Base-by-base conservation (phyloP, 2,329 filamentous ascomycete species). In the Cercospora sojina region DNA sequence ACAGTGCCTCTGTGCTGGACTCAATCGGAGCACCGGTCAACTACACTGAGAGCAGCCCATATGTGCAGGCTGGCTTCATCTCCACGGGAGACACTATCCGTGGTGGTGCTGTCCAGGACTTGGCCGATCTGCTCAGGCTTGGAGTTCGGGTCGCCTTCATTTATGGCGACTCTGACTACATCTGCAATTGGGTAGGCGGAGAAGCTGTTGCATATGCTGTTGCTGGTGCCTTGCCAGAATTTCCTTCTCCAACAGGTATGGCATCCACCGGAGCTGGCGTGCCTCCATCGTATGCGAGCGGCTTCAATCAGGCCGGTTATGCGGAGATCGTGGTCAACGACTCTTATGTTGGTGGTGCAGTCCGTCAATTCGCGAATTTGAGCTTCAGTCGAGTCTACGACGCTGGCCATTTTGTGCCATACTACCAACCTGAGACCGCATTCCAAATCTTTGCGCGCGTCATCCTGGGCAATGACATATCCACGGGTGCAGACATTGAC, bases 321-420 rank as follows among this genome's bases (percentile, higher is more conserved):
- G 86, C 87, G 0, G 87, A 89, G 13, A 87, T 95, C 68, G 80
- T 88, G 12, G 87, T 91, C 47, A 91, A 92, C 74, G 83, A 83
- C 27, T 83, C 84, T 6, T 90, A 90, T 77, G 86, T 88, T 74
- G 91, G 87, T 60, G 92, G 91, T 20, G 85, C 87, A 64, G 91
- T 92, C 0, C 86, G 91, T 3, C 91, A 95, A 77, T 91, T 87
- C 72, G 91, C 90, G 10, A 93, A 93, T 64, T 75, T 86, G 6
- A 81, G 78, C 35, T 85, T 85, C 73, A 79, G 79, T 5, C 79
- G 83, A 13, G 79, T 86, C 63, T 86, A 84, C 72, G 79, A 85
- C 70, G 79, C 84, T 1, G 84, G 84, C 3, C 85, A 86, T 69
- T 79, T 84, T 62, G 79, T 85, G 1, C 82, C 84, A 0, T 83